Conservation (phyloP, 2,329 filamentous ascomycete genomes). For the Xylaria sp. region DNA sequence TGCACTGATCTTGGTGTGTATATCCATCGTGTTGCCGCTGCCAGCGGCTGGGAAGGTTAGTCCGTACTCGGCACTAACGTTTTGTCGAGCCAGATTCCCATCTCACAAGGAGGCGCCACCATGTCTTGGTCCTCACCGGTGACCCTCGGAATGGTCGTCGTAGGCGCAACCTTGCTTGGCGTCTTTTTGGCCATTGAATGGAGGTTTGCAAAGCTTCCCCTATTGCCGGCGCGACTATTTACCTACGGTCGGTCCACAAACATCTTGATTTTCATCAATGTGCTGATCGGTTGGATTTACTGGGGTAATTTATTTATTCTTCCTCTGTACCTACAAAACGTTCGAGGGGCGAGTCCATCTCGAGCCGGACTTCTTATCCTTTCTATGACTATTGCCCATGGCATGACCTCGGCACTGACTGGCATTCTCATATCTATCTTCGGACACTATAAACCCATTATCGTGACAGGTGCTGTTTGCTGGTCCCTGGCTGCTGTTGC, state of each 20-base stretch:
- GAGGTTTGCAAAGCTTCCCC: constrained; percentile 19
- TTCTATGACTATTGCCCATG: constrained; percentile 21
- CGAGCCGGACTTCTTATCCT: constrained; percentile 16
- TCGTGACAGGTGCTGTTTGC: constrained; percentile 9
- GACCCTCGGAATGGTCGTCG: constrained; percentile 4
- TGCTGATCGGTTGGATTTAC: constrained; percentile 20
- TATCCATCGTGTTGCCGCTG: no score
- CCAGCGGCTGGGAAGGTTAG: no score
- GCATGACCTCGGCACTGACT: constrained; percentile 4
- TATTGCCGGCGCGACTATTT: constrained; percentile 19
- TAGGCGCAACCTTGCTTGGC: neutral
- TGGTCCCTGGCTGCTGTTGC: constrained; percentile 19
- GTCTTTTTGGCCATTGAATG: constrained; percentile 4
- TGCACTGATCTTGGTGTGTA: neutral
- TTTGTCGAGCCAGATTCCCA: constrained; percentile 19
- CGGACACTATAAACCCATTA: constrained; percentile 19
- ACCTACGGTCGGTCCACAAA: constrained; percentile 16
- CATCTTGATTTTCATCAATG: constrained; percentile 16
- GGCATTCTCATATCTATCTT: constrained; percentile 16
- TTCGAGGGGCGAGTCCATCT: constrained; percentile 6
- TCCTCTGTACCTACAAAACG: constrained; percentile 21
- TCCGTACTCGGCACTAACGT: neutral
- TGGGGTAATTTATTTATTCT: constrained; percentile 19
- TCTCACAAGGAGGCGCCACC: constrained; percentile 15
- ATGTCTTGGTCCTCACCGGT: constrained; percentile 14